Conservation (phyloP, 768 basidiomycete genomes). For the Boletus pseudo-olivaceus region DNA sequence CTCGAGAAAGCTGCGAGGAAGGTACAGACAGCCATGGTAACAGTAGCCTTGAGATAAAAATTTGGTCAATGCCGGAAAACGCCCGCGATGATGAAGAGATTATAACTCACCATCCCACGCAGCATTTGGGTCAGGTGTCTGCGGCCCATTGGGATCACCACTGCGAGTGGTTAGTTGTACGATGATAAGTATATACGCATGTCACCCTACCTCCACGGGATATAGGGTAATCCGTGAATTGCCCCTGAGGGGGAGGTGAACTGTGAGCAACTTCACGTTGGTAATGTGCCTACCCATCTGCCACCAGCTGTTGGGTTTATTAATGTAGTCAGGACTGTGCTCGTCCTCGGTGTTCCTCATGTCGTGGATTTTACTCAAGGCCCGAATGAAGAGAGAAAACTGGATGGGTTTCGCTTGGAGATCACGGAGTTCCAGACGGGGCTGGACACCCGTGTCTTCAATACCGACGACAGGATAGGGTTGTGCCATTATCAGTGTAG, state of each 20-base stretch:
- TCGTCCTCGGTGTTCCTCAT: background rate
- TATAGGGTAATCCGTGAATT: slow-evolving; percentile 19
- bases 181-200: no score
- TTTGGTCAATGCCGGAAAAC: background rate
- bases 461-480: slow-evolving; percentile 9
- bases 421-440: slow-evolving; percentile 16
- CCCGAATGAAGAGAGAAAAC: slow-evolving; percentile 20
- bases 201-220: slow-evolving; percentile 6
- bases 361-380: slow-evolving; percentile 1
- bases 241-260: slow-evolving; percentile 3
- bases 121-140: slow-evolving; percentile 2
- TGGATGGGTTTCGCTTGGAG: slow-evolving; percentile 9
- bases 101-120: slow-evolving; percentile 6
- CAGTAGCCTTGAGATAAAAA: slow-evolving; percentile 13
- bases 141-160: slow-evolving; percentile 15
- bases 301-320: slow-evolving; percentile 22
- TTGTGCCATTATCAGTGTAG: slow-evolving; percentile 7
- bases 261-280: background rate
- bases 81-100: background rate
- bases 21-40: slow-evolving; percentile 15
- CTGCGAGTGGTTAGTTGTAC: slow-evolving; percentile 1
- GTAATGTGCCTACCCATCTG: slow-evolving; percentile 10
- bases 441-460: slow-evolving; percentile 1
- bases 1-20: background rate
- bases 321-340: slow-evolving; percentile 1